Evolutionary conservation across 805 yeast species (phyloP), one percentile per base, ranked within the genome.

Genomic region (Candida corydali): DNA sequence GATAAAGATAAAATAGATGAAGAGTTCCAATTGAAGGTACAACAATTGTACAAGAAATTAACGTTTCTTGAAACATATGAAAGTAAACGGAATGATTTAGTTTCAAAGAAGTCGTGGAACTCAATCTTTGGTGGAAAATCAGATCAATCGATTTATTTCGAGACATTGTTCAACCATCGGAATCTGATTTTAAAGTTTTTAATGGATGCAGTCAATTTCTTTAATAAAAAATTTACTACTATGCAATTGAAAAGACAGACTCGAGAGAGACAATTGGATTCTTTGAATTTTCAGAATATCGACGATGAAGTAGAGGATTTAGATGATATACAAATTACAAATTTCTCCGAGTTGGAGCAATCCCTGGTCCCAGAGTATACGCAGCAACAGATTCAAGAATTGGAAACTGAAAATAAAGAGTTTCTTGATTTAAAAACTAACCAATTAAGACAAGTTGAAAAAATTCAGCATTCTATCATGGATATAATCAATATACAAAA

Each of bases 401-500:
- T 82, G 20, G 72, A 76, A 38, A 56, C 61, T 14, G 93, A 83
- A 50, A 84, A 81, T 52, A 66, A 73, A 38, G 75, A 74, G 40
- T 52, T 75, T 23, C 51, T 82, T 10, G 65, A 70, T 30, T 54
- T 74, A 34, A 83, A 83, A 47, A 61, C 75, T n/a, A 73, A 73
- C 34, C 83, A 82, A 42, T 49, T 82, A 18, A 64, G 73, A 27
- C 77, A 79, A 42, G 82, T 80, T 6, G 77, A 75, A 41, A 64
- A 71, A 41, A 65, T 83, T 24, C 82, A 81, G 48, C 63, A 63
- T 18, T 74, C 86, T 1, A 78, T 82, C 57, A 54, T 78, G 29
- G 96, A 86, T 51, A 81, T 89, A 29, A 73, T 88, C 1, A 75
- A 80, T 37, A 57, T 89, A 43, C 91, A 88, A 51, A 69, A 80